phyloP scores from a whole-genome alignment of 164 flowering plant genomes.

The Annona squamosa region DNA sequence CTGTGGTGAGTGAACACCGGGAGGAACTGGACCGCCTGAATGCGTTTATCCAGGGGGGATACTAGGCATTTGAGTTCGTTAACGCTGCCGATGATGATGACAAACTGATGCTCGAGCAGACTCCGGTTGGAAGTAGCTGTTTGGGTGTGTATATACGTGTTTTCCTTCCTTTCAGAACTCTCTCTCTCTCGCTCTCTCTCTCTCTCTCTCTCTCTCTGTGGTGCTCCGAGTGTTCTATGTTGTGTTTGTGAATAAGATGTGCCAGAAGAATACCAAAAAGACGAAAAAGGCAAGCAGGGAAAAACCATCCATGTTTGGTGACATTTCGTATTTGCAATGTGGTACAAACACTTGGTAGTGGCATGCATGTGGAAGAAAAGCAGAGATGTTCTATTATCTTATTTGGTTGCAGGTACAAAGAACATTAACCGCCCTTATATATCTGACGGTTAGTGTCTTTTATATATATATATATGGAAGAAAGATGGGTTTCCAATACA shows the following conservation, averaged over 20 bases:
- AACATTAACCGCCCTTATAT: no score
- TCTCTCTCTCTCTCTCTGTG: no score
- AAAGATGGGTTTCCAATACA: no score
- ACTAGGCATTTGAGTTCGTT: slow-evolving; percentile 26
- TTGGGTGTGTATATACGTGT: background rate
- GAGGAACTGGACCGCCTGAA: slow-evolving; percentile 90
- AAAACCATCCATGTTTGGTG: background rate
- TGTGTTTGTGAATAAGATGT: background rate
- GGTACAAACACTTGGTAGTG: background rate
- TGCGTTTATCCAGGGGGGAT: slow-evolving; percentile 91
- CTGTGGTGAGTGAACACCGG: slow-evolving; percentile 92
- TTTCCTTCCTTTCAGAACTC: background rate
- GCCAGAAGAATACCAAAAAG: background rate
- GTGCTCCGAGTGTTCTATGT: background rate
- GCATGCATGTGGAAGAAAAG: background rate
- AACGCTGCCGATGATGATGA: slow-evolving; percentile 32
- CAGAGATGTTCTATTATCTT: no score
- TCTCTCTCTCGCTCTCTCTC: background rate
- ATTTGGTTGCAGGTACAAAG: no score
- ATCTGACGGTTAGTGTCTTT: no score
- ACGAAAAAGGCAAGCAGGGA: background rate
- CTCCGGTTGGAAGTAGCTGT: background rate
- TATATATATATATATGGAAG: no score
- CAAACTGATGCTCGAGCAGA: background rate
- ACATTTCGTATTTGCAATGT: background rate